Base-by-base conservation (phyloP, 208 protist genomes). In the Porcisia hertigi region DNA sequence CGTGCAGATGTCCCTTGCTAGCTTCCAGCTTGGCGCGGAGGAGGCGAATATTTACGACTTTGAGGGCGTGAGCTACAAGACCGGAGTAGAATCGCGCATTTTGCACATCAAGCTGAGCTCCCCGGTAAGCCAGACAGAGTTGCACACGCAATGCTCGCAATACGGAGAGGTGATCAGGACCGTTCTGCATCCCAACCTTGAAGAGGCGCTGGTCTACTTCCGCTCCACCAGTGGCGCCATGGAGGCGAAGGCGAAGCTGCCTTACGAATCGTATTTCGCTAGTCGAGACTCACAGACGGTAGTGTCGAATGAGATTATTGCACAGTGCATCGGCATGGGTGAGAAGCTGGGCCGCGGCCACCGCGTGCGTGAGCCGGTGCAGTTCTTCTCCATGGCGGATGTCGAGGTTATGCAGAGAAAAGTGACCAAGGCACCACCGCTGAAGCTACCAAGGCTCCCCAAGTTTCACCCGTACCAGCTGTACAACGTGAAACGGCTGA, bases 21-120 rank as follows among this genome's bases (percentile, higher is more conserved):
- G 95, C 86, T 99, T 99, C 66, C 86, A 98, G 64, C 86, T 98
- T 6, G 92, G 89, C 58, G 91, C 96, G n/a, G 92, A 95, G 66
- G 97, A 96, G 69, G 85, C 89, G 1, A 98, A 98, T 84, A 89
- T 99, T 2, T 99, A 99, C 82, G 89, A 98, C 52, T 99, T 99
- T 77, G 97, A 99, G 63, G 98, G 98, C 53, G 84, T 99, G 4
- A 97, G 96, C 80, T 99, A 93, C 85, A 89, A 92, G 66, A 63
- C 73, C 11, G 92, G 89, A 3, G 82, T 77, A 0, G 91, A 97
- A 78, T 86, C 93, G 23, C 88, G 89, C 62, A 91, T 94, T 73
- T 75, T 98, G 47, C 87, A 96, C 81, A 16, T 96, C 5, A 71
- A 80, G 39, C 84, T 96, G 57, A 23, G 62, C 23, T 73, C 73